phyloP scores from a whole-genome alignment of 2,329 filamentous ascomycete genomes.

The Diaporthe sp. region DNA sequence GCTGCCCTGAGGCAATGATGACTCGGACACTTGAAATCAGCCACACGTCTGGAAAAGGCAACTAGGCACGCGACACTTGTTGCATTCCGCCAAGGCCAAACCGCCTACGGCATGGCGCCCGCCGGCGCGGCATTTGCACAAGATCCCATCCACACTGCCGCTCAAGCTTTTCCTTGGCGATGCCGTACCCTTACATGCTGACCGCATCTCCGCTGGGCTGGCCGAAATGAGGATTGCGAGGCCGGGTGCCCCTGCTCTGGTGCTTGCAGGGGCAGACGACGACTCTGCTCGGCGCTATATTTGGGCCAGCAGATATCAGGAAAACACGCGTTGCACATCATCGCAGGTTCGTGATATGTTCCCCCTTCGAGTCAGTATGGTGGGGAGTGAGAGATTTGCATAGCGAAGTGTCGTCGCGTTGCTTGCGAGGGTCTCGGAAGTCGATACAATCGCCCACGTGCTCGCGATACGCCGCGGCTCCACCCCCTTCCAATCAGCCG shows the following conservation, averaged over 20 bases:
- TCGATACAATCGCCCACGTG: conserved; percentile 5
- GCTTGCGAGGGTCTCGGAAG: not conserved
- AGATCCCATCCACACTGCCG: conserved; percentile 5
- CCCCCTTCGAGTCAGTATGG: not conserved
- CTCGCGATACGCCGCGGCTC: not conserved
- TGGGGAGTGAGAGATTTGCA: not conserved
- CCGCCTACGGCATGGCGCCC: conserved; percentile 11
- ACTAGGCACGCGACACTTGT: conserved; percentile 14
- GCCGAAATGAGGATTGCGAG: conserved; percentile 14
- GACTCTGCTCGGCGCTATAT: conserved; percentile 3
- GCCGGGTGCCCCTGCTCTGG: conserved; percentile 1
- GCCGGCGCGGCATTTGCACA: not conserved
- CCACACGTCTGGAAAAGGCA: not conserved
- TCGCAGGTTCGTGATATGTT: not conserved
- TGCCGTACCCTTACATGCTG: conserved; percentile 1
- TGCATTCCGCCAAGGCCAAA: conserved; percentile 12
- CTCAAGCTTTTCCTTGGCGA: conserved; percentile 27
- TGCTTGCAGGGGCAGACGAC: conserved; percentile 6
- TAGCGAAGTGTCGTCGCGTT: not conserved
- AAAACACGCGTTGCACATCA: not conserved
- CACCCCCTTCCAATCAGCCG: not conserved
- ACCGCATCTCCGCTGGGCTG: not conserved
- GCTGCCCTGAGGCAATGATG: not conserved
- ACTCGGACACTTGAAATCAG: not conserved
- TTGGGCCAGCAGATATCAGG: not conserved